These are phyloP conservation scores for Isochrysis galbana DNA, from an alignment of 78 protist genomes.

Conservation along the genomic window DNA sequence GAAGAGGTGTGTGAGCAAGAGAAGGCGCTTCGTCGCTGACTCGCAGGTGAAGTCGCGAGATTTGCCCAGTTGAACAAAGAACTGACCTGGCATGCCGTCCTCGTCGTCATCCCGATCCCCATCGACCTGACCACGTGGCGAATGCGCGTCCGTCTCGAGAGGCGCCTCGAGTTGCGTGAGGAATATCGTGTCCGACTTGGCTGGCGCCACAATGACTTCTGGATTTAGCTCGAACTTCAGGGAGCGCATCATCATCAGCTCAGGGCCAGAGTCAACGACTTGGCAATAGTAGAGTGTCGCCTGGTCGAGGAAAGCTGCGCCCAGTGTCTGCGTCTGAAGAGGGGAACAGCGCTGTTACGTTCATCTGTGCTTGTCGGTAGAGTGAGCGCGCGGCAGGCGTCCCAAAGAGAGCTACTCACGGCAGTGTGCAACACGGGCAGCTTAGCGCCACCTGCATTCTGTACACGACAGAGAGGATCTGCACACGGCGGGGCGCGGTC, in stretches of 20 bases:
- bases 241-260: not conserved
- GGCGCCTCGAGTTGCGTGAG: not conserved
- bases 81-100: not conserved
- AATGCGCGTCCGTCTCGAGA: not conserved
- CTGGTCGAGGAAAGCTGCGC: not conserved
- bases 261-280: not conserved
- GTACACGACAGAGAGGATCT: not conserved
- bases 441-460: no score
- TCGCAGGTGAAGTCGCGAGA: not conserved
- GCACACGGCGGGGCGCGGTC: not conserved
- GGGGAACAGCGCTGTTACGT: no score
- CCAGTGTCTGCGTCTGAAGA: not conserved
- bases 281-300: not conserved
- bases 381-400: no score
- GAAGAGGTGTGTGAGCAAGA: not conserved
- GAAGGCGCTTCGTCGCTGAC: not conserved
- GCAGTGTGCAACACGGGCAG: no score
- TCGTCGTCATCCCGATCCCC: not conserved
- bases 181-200: not conserved
- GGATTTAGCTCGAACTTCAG: not conserved
- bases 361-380: no score
- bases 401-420: no score
- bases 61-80: not conserved
- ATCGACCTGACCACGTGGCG: not conserved
- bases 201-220: not conserved